phyloP scores from a whole-genome alignment of 1,284 basidiomycete genomes.

The Inonotus hispidus region DNA sequence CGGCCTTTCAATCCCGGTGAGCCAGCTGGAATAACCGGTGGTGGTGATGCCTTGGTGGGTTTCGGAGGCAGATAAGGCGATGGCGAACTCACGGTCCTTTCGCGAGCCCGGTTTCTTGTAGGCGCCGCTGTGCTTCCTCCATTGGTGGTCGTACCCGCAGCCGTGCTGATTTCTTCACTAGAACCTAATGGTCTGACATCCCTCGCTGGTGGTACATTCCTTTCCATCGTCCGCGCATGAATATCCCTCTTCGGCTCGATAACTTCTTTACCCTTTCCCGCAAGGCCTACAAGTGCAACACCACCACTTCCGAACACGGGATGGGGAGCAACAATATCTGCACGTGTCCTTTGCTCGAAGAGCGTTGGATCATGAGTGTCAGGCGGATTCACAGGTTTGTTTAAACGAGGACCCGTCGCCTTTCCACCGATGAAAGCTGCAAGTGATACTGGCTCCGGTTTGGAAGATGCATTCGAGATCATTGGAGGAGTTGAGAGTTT shows the following conservation, averaged over 20 bases:
- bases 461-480: conserved; percentile 19
- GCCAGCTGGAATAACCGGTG: conserved; percentile 16
- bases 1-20: conserved; percentile 11
- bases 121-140: conserved; percentile 19
- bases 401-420: conserved; percentile 65
- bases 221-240: background rate
- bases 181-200: background rate
- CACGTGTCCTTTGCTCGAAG: conserved; percentile 52
- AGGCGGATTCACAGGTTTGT: conserved; percentile 61
- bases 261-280: conserved; percentile 27
- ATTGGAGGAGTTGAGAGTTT: conserved; percentile 16
- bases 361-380: conserved; percentile 60
- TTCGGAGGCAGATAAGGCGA: conserved; percentile 13
- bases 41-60: conserved; percentile 13
- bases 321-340: conserved; percentile 47
- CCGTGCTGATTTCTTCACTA: background rate
- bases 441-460: conserved; percentile 52
- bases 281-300: conserved; percentile 67
- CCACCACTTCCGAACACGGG: conserved; percentile 70
- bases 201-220: background rate
- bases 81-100: conserved; percentile 35
- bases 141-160: background rate
- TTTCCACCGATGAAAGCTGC: conserved; percentile 75
- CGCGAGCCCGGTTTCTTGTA: conserved; percentile 23
- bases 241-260: conserved; percentile 3